Base-by-base conservation (phyloP, 1,139 yeast genomes). In the Hemisphaericaspora xylanilytica region DNA sequence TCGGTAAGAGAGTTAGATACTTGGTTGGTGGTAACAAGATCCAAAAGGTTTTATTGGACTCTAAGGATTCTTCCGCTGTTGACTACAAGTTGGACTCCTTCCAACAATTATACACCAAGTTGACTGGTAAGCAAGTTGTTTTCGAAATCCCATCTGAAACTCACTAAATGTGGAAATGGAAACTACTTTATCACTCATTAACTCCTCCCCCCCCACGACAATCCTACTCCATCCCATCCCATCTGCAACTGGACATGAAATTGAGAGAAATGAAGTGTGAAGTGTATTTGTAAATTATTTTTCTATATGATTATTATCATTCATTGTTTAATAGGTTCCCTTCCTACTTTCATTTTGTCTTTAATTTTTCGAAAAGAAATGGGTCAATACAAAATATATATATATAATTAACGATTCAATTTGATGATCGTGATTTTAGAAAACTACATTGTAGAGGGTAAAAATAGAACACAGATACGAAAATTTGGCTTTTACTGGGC, bases 51-150 rank as follows among this genome's bases (percentile, higher is more conserved):
- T 84, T 88, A 75, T 86, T 92, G 70, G 97, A 90, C 81, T 86
- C 96, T 68, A 94, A 92, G 86, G 97, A 92, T 73, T 85, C 95
- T 58, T 84, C 90, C 63, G 83, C 90, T 69, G 92, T 92, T 67
- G 98, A 92, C 79, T 89, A 92, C 88, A 92, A 94, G 82, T 86
- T 92, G 74, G 98, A 92, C 75, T 88, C 98, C 59, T 92, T 92
- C 96, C 96, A 90, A 81, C 87, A 95, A 65, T 92, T 92, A 67
- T 92, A 90, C 95, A 78, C 80, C 78, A 90, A 90, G 81, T 88
- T 92, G 75, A 92, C 98, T 65, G 98, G 98, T 79, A 94, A 92
- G 85, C 95, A 89, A 78, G 97, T 92, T 78, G 95, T 89, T 65
- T 92, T 92, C 69, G 97, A 90, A 83, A 87, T 90, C 75, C 95